These are phyloP conservation scores for Sugiyamaella grinbergsii DNA, from an alignment of 1,139 yeast genomes.

Conservation along the genomic window DNA sequence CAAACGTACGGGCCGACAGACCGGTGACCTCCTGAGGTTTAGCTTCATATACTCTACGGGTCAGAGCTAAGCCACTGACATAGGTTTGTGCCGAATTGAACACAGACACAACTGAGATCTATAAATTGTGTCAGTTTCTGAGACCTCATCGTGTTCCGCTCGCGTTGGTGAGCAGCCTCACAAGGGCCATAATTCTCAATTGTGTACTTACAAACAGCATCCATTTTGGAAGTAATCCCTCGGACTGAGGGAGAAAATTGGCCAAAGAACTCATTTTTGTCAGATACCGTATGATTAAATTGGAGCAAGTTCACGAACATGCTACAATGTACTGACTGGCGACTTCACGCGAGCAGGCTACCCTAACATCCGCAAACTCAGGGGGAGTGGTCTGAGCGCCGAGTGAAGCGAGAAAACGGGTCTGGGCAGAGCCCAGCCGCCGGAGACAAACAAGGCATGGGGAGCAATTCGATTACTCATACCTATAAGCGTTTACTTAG, in stretches of 20 bases:
- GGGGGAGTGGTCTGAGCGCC: too few relatives aligned
- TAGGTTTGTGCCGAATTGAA: constrained; percentile 93
- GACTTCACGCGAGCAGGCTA: too few relatives aligned
- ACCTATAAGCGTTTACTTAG: background rate
- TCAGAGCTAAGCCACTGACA: constrained; percentile 66
- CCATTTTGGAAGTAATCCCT: constrained; percentile 69
- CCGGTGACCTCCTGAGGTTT: constrained; percentile 68
- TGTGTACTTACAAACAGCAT: constrained; percentile 51
- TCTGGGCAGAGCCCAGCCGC: background rate
- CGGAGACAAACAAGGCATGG: background rate
- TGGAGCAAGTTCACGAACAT: background rate
- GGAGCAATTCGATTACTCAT: too few relatives aligned
- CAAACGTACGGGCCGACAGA: constrained; percentile 91
- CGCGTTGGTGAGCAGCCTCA: too few relatives aligned
- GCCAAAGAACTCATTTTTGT: constrained; percentile 18
- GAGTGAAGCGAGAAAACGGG: too few relatives aligned
- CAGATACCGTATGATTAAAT: too few relatives aligned
- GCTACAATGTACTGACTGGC: background rate
- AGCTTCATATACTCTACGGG: constrained; percentile 75
- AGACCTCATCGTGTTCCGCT: too few relatives aligned
- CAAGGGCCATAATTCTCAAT: too few relatives aligned
- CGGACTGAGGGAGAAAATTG: constrained; percentile 45
- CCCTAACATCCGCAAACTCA: constrained; percentile 10
- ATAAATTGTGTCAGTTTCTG: too few relatives aligned
- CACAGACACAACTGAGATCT: constrained; percentile 81